These are phyloP conservation scores for Neurospora terricola DNA, from an alignment of 495 filamentous ascomycete species.

Conservation along the genomic window DNA sequence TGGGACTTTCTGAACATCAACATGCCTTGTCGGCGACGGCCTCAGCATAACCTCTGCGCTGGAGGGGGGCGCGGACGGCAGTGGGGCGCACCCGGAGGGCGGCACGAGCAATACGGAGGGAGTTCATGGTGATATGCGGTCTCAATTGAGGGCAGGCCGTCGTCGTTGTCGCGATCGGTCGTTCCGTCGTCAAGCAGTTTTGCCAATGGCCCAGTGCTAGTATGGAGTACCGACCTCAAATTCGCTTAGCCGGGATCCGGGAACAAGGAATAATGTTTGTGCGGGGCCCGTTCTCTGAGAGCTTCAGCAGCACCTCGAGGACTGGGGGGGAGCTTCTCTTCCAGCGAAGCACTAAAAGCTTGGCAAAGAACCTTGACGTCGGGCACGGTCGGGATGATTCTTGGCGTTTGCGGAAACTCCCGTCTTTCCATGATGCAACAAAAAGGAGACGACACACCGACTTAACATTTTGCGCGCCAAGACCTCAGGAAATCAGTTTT, in stretches of 20 bases:
- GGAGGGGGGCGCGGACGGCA: slow-evolving; percentile 56
- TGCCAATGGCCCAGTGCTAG: slow-evolving; percentile 13
- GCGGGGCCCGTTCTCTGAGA: slow-evolving; percentile 6
- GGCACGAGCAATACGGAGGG: slow-evolving; percentile 77
- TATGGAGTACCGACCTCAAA: slow-evolving; percentile 15
- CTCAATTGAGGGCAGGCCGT: slow-evolving; percentile 37
- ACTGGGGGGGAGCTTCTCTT: background rate
- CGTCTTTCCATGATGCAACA: background rate
- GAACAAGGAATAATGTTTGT: slow-evolving; percentile 24
- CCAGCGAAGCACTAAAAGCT: background rate
- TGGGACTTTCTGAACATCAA: slow-evolving; percentile 8
- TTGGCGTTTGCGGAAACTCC: background rate
- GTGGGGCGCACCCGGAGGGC: slow-evolving; percentile 71
- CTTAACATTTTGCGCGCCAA: background rate
- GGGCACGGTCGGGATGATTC: background rate
- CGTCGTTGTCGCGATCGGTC: slow-evolving; percentile 20
- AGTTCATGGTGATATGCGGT: slow-evolving; percentile 65
- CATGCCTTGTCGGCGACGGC: slow-evolving; percentile 69
- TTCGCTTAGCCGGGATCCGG: slow-evolving; percentile 28
- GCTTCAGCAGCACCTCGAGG: background rate
- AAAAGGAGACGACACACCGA: background rate
- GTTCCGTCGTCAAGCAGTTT: slow-evolving; percentile 28
- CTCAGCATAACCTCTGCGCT: slow-evolving; percentile 88
- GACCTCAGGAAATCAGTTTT: background rate
- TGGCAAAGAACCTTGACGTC: background rate